Conservation (phyloP, 345 rosid species). For the Litchi chinensis region DNA sequence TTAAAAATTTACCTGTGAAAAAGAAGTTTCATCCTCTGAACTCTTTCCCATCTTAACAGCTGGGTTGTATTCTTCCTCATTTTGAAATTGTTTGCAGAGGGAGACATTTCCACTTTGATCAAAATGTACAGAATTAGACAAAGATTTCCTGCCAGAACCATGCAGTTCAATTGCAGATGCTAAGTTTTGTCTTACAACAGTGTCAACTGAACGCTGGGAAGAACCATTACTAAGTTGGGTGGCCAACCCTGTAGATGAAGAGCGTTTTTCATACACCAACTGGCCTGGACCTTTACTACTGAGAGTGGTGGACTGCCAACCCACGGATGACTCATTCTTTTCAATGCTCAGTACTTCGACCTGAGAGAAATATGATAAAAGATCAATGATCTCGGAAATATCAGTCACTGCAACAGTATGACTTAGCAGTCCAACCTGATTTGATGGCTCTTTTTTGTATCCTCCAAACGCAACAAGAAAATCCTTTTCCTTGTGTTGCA, state of each 20-base stretch:
- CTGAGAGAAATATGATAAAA: constrained; percentile 35
- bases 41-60: constrained; percentile 46
- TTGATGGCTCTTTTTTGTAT: constrained; percentile 77
- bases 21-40: constrained; percentile 54
- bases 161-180: constrained; percentile 83
- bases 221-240: constrained; percentile 55
- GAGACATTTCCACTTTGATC: constrained; percentile 78
- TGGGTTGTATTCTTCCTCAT: constrained; percentile 59
- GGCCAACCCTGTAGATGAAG: constrained; percentile 51
- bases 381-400: constrained; percentile 4
- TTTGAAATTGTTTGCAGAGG: constrained; percentile 72
- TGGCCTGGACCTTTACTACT: constrained; percentile 48
- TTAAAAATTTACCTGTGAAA: constrained; percentile 41
- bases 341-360: constrained; percentile 78
- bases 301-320: constrained; percentile 46
- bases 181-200: constrained; percentile 64
- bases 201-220: constrained; percentile 63
- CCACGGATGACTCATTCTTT: constrained; percentile 63
- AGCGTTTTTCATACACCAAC: constrained; percentile 53
- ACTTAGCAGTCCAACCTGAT: constrained; percentile 64
- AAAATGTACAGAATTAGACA: constrained; percentile 65
- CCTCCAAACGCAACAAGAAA: constrained; percentile 97
- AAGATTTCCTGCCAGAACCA: constrained; percentile 88
- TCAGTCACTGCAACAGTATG: constrained; percentile 11
- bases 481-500: constrained; percentile 89